Evolutionary conservation across 495 filamentous ascomycete species (phyloP).

Genomic region (Tuber calosporum): DNA sequence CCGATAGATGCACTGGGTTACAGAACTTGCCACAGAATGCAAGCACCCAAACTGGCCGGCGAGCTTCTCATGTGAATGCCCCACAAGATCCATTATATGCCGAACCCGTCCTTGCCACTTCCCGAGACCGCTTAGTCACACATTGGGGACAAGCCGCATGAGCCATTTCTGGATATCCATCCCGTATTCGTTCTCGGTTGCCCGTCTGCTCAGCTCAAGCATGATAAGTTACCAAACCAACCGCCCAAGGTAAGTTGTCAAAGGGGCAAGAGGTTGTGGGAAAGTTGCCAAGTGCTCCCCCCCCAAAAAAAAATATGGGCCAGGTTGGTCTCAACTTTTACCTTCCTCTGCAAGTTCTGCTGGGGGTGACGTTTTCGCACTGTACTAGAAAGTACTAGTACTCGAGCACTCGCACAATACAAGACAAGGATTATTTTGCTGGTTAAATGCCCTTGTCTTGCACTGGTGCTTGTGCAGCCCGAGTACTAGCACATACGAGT

Average conservation of each 20-base stretch:
- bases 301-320: background rate
- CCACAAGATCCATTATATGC: background rate
- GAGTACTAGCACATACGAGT: too few relatives aligned
- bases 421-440: too few relatives aligned
- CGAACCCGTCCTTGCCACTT: background rate
- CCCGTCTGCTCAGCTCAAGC: conserved; percentile 9
- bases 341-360: too few relatives aligned
- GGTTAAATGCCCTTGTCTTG: too few relatives aligned
- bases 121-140: conserved; percentile 26
- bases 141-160: background rate
- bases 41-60: background rate
- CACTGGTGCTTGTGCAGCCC: too few relatives aligned
- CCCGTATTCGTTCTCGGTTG: conserved; percentile 35
- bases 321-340: conserved; percentile 7
- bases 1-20: background rate
- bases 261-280: background rate
- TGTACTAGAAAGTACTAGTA: too few relatives aligned
- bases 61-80: background rate
- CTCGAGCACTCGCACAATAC: too few relatives aligned
- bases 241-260: background rate
- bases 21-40: background rate
- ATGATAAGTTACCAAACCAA: background rate
- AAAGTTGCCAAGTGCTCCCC: background rate
- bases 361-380: too few relatives aligned
- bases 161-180: background rate